Conservation (phyloP, 768 basidiomycete species). For the Mycena metata region DNA sequence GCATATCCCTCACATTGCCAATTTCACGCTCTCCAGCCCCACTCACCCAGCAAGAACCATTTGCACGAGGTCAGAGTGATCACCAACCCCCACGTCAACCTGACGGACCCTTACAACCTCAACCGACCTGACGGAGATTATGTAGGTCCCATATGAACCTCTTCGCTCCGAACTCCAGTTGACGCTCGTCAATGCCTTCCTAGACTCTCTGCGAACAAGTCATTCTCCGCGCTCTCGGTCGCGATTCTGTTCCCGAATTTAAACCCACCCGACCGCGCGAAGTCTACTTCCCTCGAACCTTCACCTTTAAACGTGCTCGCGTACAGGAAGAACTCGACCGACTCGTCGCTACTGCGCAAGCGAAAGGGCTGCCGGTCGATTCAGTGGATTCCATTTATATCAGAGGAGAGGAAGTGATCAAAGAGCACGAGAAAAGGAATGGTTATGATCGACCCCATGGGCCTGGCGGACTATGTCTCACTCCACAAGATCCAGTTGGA, state of each 20-base stretch:
- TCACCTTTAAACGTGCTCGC: slow-evolving; percentile 32
- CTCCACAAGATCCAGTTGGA: slow-evolving; percentile 32
- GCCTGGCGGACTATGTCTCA: slow-evolving; percentile 32
- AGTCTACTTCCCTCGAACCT: slow-evolving; percentile 31
- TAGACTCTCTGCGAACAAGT: slow-evolving; percentile 34
- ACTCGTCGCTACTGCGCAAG: slow-evolving; percentile 21
- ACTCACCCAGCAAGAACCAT: slow-evolving; percentile 30
- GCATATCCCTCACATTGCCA: slow-evolving; percentile 14
- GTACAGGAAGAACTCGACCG: slow-evolving; percentile 29
- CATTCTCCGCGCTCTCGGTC: slow-evolving; percentile 32
- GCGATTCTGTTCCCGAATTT: slow-evolving; percentile 28
- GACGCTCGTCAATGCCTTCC: slow-evolving; percentile 9
- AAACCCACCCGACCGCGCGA: slow-evolving; percentile 27
- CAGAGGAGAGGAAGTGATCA: slow-evolving; percentile 26
- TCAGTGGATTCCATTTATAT: slow-evolving; percentile 33
- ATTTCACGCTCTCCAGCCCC: slow-evolving; percentile 25
- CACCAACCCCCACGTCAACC: slow-evolving; percentile 32
- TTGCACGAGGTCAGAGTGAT: slow-evolving; percentile 29
- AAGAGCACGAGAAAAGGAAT: slow-evolving; percentile 32
- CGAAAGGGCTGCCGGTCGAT: slow-evolving; percentile 25
- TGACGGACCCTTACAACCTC: slow-evolving; percentile 30
- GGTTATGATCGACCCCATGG: slow-evolving; percentile 35
- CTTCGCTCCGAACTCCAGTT: slow-evolving; percentile 18
- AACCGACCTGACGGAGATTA: slow-evolving; percentile 30
- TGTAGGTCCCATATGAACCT: slow-evolving; percentile 13